phyloP scores from a whole-genome alignment of 495 filamentous ascomycete species.

The Aspergillus nanangensis region DNA sequence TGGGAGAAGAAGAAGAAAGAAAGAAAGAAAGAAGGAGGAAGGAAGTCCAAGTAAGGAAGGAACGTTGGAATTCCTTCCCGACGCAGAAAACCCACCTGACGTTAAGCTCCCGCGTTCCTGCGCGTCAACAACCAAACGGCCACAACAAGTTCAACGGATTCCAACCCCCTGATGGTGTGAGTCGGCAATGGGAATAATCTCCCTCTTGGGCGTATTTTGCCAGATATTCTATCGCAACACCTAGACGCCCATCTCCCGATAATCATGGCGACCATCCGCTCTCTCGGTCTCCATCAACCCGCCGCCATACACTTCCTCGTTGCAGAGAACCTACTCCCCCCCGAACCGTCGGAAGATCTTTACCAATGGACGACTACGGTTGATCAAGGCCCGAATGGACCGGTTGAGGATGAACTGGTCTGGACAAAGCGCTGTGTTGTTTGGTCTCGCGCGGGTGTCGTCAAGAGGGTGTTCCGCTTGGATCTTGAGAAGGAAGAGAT shows the following conservation, averaged over 20 bases:
- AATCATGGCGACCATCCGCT: slow-evolving; percentile 80
- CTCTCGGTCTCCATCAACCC: slow-evolving; percentile 84
- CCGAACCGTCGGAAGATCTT: slow-evolving; percentile 57
- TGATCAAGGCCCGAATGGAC: slow-evolving; percentile 39
- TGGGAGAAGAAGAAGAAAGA: slow-evolving; percentile 1
- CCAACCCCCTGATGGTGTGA: too few species aligned
- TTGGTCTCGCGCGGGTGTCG: slow-evolving; percentile 83
- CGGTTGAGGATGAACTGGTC: slow-evolving; percentile 76
- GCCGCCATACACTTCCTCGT: slow-evolving; percentile 78
- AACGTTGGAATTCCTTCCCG: too few species aligned
- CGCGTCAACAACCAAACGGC: too few species aligned
- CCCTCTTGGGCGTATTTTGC: slow-evolving; percentile 16
- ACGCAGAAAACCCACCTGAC: too few species aligned
- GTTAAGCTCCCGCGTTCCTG: slow-evolving; percentile 3
- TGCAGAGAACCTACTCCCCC: slow-evolving; percentile 69
- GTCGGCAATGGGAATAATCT: slow-evolving; percentile 14
- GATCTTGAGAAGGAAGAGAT: slow-evolving; percentile 82
- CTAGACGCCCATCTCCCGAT: slow-evolving; percentile 18
- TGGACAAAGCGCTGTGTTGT: slow-evolving; percentile 78
- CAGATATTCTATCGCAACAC: slow-evolving; percentile 14
- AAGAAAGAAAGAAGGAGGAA: background rate
- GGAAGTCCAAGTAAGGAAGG: too few species aligned
- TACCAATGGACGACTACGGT: slow-evolving; percentile 68
- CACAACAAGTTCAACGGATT: too few species aligned
- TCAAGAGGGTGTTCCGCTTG: slow-evolving; percentile 83